Base-by-base conservation (phyloP, 106 monocot species). In the Posidonia australis region DNA sequence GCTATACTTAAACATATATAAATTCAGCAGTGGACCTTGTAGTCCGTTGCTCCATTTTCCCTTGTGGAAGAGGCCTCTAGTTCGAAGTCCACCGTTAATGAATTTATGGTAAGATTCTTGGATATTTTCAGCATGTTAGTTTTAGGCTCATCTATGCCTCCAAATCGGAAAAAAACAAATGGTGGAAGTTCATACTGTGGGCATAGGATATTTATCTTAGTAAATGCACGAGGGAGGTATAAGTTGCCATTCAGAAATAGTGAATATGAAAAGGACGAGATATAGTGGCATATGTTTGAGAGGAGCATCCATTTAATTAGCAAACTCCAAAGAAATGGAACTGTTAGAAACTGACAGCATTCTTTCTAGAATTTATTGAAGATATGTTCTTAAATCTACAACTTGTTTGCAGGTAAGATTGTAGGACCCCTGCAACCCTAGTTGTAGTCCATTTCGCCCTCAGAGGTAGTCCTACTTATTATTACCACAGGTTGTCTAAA, bases 341-440 rank as follows among this genome's bases (percentile, higher is more conserved):
- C 61, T 61, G 61, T 61, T 20, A 20, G 20, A 44, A 26, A 19
- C 43, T 43, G 61, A 22, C 61, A 42, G 61, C 41, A 42, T 21
- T 61, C 61, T 43, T 61, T 42, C 61, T 61, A 61, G 43, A 18
- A 61, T 61, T 36, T 42, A 61, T 61, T 42, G 42, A 61, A 19
- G 36, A 43, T 22, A 21, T 61, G 12, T n/a, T 43, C 36, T n/a
- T 42, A 44, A 20, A 41, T 42, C 61, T 61, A 22, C 43, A 6
- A 42, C 19, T 48, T 1, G 32, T 3, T 7, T 11, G 13, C 13
- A 17, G 16, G 25, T 27, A 26, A 58, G 3, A 58, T 3, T 43
- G 61, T 62, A 62, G 61, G 43, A 14, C 42, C 61, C n/a, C 30
- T 12, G 22, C 66, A 66, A 66, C 52, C 66, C 66, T 66, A 53